Percentiles rank a stretch among this genome's conserved stretches.
phyloP scores from a whole-genome alignment of 208 protist species.

The Acanthamoeba triangularis region DNA sequence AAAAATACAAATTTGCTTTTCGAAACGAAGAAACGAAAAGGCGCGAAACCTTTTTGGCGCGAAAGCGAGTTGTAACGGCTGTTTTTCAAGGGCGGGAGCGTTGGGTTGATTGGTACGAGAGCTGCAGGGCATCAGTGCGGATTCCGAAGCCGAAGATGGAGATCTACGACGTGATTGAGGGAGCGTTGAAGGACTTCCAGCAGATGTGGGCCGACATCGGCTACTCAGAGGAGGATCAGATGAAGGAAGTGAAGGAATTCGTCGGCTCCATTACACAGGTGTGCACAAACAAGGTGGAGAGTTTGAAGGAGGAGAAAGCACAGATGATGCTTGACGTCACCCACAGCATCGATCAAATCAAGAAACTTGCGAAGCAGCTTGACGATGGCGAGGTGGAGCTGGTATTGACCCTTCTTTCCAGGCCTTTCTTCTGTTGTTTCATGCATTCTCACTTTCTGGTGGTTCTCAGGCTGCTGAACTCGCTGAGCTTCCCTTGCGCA shows the following conservation, averaged over 20 bases:
- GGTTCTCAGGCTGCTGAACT: background rate
- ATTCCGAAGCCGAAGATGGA: background rate
- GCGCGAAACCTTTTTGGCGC: background rate
- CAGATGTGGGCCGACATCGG: constrained; percentile 3
- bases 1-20: background rate
- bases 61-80: too few relatives aligned
- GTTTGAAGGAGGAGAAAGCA: background rate
- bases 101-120: background rate
- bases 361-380: background rate
- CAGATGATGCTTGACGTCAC: background rate
- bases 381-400: constrained; percentile 54
- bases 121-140: too few relatives aligned
- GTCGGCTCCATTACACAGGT: background rate
- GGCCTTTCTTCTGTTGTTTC: background rate
- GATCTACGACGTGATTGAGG: constrained; percentile 4
- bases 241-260: background rate
- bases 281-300: background rate
- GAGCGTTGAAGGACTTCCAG: constrained; percentile 2
- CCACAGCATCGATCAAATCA: constrained; percentile 1
- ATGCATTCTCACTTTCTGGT: background rate
- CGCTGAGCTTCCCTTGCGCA: background rate
- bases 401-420: background rate
- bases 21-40: background rate
- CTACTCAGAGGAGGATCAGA: background rate
- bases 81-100: background rate